A percentile compares a stretch with the other conserved stretches of the same genome.
phyloP scores from a whole-genome alignment of 73 alveolate species.

The Effrenium voratum region DNA sequence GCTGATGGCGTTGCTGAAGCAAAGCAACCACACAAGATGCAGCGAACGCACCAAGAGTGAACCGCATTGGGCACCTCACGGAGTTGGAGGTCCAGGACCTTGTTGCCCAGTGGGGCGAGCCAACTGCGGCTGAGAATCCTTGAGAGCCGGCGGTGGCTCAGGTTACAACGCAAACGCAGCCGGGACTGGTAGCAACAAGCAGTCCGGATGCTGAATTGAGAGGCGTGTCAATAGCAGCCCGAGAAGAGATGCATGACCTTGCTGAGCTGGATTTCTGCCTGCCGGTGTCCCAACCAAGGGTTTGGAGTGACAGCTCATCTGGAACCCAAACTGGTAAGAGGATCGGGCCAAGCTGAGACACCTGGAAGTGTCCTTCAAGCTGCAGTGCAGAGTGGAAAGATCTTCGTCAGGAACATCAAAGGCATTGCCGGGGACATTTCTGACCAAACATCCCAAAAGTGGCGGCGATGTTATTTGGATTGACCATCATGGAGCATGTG shows the following conservation, averaged over 20 bases:
- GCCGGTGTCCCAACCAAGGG: neutral
- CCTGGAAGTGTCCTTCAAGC: neutral
- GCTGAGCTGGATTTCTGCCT: neutral
- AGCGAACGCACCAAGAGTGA: too few relatives aligned
- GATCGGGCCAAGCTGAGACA: neutral
- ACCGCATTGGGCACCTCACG: too few relatives aligned
- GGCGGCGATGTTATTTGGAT: neutral
- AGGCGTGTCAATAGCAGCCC: neutral
- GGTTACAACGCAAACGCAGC: slow-evolving; percentile 5
- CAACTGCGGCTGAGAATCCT: too few relatives aligned
- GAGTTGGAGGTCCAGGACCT: too few relatives aligned
- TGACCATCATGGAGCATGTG: too few relatives aligned
- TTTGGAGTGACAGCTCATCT: neutral
- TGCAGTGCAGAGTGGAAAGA: neutral
- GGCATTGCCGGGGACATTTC: neutral
- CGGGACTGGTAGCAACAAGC: slow-evolving; percentile 13
- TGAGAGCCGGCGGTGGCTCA: neutral
- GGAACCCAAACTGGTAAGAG: neutral
- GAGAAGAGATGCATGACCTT: neutral
- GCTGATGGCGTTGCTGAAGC: too few relatives aligned
- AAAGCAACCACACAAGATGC: too few relatives aligned
- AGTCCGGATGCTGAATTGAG: neutral
- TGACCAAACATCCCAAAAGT: neutral
- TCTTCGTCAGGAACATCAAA: neutral
- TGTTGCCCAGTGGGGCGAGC: too few relatives aligned